These are phyloP conservation scores for Byssothecium circinans DNA, from an alignment of 2,329 filamentous ascomycete genomes.

Conservation along the genomic window DNA sequence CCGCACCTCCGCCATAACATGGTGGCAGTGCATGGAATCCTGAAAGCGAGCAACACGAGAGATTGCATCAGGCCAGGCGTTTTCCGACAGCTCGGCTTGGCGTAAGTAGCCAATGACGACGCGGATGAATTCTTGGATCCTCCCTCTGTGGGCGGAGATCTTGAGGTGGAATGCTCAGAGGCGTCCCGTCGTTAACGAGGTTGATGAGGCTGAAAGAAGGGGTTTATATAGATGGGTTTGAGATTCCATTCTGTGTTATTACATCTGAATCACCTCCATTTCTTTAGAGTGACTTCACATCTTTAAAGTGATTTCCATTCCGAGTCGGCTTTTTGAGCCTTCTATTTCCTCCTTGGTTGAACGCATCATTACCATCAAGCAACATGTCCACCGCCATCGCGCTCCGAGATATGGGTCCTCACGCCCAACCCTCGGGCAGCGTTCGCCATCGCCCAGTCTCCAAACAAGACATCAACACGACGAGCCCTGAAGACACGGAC, in stretches of 20 bases:
- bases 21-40: slow-evolving; percentile 18
- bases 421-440: slow-evolving; percentile 2
- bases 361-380: background rate
- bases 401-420: slow-evolving; percentile 16
- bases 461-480: slow-evolving; percentile 2
- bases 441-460: slow-evolving; percentile 16
- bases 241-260: too few relatives aligned
- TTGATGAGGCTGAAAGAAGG: background rate
- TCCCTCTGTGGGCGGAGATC: background rate
- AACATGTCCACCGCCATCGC: slow-evolving; percentile 26
- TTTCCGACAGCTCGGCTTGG: slow-evolving; percentile 2
- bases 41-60: slow-evolving; percentile 20
- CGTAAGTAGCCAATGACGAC: slow-evolving; percentile 11
- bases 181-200: background rate
- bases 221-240: background rate
- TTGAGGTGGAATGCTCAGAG: background rate
- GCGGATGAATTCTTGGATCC: background rate
- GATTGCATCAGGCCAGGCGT: slow-evolving; percentile 13
- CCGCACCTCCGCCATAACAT: too few relatives aligned
- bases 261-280: too few relatives aligned
- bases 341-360: background rate
- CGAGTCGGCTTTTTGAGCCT: too few relatives aligned
- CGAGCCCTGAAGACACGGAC: slow-evolving; percentile 6
- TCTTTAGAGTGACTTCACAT: too few relatives aligned
- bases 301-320: too few relatives aligned